Conservation (phyloP, 176 grass and related monocot species). For the Areca catechu region DNA sequence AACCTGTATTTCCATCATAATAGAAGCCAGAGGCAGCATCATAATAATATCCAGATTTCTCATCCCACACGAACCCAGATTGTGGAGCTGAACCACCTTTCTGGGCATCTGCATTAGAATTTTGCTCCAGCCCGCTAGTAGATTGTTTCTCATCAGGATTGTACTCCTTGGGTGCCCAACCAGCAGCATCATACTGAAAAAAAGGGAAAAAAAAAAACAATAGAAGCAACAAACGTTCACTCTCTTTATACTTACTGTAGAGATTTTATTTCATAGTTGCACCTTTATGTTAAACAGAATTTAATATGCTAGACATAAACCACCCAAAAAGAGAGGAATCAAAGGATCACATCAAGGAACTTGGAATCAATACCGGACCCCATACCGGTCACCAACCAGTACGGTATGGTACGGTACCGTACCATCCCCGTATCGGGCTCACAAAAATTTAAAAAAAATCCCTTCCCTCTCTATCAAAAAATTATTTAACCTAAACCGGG, state of each 20-base stretch:
- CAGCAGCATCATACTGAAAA: constrained; percentile 83
- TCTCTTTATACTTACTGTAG: background rate
- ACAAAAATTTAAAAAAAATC: no score
- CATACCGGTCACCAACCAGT: no score
- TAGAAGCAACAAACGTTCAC: background rate
- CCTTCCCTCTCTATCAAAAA: no score
- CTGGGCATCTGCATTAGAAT: constrained; percentile 27
- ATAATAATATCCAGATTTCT: constrained; percentile 97
- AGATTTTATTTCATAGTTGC: no score
- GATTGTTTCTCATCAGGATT: constrained; percentile 62
- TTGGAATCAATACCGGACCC: no score
- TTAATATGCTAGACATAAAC: no score
- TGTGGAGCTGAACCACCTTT: constrained; percentile 44
- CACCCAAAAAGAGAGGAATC: no score
- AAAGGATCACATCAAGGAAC: no score
- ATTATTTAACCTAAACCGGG: no score
- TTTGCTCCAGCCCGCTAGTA: constrained; percentile 19
- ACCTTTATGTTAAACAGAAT: no score
- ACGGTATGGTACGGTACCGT: no score
- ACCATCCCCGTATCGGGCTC: no score
- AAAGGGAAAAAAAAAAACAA: background rate
- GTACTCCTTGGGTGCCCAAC: constrained; percentile 95
- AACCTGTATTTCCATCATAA: constrained; percentile 98
- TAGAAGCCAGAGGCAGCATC: constrained; percentile 97
- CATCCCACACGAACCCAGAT: constrained; percentile 96